Evolutionary conservation across 805 yeast genomes (phyloP).

Genomic region (Clavispora vitiphila): DNA sequence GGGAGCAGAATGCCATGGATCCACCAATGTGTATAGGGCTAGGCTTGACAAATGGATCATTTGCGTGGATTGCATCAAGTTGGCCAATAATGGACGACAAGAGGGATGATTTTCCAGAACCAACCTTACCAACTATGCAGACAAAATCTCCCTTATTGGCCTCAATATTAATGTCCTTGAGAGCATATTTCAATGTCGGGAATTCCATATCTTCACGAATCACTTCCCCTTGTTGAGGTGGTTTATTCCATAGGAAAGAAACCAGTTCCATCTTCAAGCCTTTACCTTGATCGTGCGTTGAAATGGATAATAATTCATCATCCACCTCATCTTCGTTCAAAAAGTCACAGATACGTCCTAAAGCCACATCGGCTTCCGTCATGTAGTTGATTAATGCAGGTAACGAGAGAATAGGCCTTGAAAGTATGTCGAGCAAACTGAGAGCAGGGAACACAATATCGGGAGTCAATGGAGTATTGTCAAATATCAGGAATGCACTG

Average conservation of each 20-base stretch:
- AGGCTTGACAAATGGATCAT: slow-evolving; percentile 2
- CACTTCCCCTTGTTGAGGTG: background rate
- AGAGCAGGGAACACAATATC: slow-evolving; percentile 68
- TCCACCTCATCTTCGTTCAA: slow-evolving; percentile 24
- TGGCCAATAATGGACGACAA: slow-evolving; percentile 13
- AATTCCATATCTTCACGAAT: slow-evolving; percentile 8
- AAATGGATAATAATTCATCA: slow-evolving; percentile 5
- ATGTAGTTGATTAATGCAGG: slow-evolving; percentile 54
- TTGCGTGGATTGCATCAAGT: slow-evolving; percentile 11
- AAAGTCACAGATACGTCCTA: slow-evolving; percentile 49
- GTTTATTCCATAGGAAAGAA: slow-evolving; percentile 13
- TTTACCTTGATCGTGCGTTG: background rate
- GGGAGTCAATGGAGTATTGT: slow-evolving; percentile 51
- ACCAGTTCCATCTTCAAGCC: slow-evolving; percentile 6
- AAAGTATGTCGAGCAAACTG: slow-evolving; percentile 52
- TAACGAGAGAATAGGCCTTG: slow-evolving; percentile 54
- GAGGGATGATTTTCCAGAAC: slow-evolving; percentile 13
- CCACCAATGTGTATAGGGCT: slow-evolving; percentile 23
- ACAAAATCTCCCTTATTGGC: slow-evolving; percentile 11
- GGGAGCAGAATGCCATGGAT: slow-evolving; percentile 36
- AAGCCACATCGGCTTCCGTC: slow-evolving; percentile 56
- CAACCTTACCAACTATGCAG: slow-evolving; percentile 15
- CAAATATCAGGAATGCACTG: slow-evolving; percentile 44
- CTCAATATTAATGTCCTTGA: slow-evolving; percentile 6
- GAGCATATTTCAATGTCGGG: slow-evolving; percentile 23